Evolutionary conservation across 148 eudicot genomes (phyloP).

Genomic region (Dysphania ambrosioides): DNA sequence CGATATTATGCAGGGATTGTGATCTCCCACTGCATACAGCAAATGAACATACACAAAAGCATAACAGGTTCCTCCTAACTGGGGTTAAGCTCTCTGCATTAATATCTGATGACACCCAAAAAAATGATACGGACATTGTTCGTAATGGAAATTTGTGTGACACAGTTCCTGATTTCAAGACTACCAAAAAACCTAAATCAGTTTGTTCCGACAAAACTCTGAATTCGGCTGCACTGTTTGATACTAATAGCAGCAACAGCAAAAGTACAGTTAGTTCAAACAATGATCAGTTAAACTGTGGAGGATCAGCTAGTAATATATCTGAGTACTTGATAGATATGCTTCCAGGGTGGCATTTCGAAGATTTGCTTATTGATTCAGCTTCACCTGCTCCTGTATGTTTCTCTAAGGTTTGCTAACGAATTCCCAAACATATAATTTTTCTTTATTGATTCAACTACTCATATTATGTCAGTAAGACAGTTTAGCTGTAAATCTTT

Average conservation of each 20-base stretch:
- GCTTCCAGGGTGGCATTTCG: conserved; percentile 83
- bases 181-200: conserved; percentile 22
- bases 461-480: too few species aligned
- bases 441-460: too few species aligned
- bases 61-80: conserved; percentile 61
- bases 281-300: conserved; percentile 16
- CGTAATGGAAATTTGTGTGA: conserved; percentile 17
- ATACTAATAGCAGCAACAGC: not conserved
- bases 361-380: conserved; percentile 56
- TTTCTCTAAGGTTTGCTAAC: conserved; percentile 41
- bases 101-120: not conserved
- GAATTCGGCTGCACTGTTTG: not conserved
- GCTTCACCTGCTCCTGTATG: conserved; percentile 32
- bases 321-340: conserved; percentile 76
- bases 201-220: conserved; percentile 9
- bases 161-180: conserved; percentile 37
- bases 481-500: too few species aligned
- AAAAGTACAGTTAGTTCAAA: conserved; percentile 10
- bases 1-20: conserved; percentile 68
- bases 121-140: not conserved
- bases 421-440: not conserved
- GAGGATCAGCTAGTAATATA: conserved; percentile 43
- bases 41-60: conserved; percentile 62
- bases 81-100: conserved; percentile 57
- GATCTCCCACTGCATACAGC: conserved; percentile 65